phyloP scores from a whole-genome alignment of 2,329 filamentous ascomycete species.

The Parascedosporium putredinis region DNA sequence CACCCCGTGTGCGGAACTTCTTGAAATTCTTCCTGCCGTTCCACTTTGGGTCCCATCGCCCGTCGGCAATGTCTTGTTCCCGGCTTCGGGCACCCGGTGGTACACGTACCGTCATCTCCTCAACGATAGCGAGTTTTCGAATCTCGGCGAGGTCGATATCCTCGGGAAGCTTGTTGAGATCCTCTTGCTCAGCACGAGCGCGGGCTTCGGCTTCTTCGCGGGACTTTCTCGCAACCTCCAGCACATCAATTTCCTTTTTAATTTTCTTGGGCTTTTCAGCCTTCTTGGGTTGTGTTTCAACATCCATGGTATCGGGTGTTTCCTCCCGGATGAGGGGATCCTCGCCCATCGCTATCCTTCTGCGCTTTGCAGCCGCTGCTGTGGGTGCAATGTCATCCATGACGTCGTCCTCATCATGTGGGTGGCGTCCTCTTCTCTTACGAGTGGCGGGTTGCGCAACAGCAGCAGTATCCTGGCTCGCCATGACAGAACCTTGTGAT shows the following conservation, averaged over 20 bases:
- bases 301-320: constrained; percentile 10
- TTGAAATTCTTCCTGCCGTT: constrained; percentile 97
- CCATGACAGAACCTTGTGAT: constrained; percentile 32
- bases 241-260: constrained; percentile 56
- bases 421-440: constrained; percentile 35
- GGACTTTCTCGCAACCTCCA: constrained; percentile 52
- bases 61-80: constrained; percentile 41
- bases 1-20: constrained; percentile 59
- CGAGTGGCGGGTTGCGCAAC: constrained; percentile 12
- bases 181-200: constrained; percentile 41
- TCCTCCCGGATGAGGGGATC: constrained; percentile 20
- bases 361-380: constrained; percentile 68
- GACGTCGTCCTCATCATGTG: constrained; percentile 39
- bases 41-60: constrained; percentile 79
- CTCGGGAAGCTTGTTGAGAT: constrained; percentile 40
- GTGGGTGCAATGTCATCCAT: constrained; percentile 68
- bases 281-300: constrained; percentile 15
- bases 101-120: constrained; percentile 58
- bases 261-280: constrained; percentile 33
- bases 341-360: constrained; percentile 51
- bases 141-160: constrained; percentile 65
- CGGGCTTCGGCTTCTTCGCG: constrained; percentile 58
- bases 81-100: constrained; percentile 19
- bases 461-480: constrained; percentile 11
- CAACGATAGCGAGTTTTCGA: constrained; percentile 63